These are phyloP conservation scores for Stromatinia cepivora DNA, from an alignment of 2,329 filamentous ascomycete species.

Conservation along the genomic window DNA sequence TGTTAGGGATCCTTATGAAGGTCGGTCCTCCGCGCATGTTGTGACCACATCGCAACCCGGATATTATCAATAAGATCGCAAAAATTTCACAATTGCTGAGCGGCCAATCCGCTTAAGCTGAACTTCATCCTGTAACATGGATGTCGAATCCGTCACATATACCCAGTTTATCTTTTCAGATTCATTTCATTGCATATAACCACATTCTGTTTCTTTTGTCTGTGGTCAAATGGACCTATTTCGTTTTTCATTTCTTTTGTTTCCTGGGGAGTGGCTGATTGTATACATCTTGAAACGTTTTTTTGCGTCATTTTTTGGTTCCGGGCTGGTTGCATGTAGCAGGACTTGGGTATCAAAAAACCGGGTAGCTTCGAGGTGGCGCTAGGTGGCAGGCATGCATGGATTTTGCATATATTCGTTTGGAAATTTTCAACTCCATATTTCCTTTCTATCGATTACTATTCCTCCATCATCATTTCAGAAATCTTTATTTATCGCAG, in stretches of 20 bases:
- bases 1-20: slow-evolving; percentile 12
- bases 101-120: too few species aligned
- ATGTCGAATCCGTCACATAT: neutral
- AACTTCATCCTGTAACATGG: neutral
- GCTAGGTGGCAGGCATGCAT: slow-evolving; percentile 12
- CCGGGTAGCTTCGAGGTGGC: slow-evolving; percentile 15
- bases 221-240: neutral
- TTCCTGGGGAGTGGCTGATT: neutral
- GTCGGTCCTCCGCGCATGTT: slow-evolving; percentile 1
- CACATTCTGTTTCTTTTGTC: neutral
- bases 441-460: neutral
- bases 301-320: slow-evolving; percentile 1
- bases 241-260: neutral
- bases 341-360: slow-evolving; percentile 6
- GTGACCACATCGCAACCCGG: slow-evolving; percentile 16
- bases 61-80: neutral
- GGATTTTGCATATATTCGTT: slow-evolving; percentile 16
- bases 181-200: slow-evolving; percentile 1
- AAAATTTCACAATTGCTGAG: neutral
- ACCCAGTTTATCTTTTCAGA: neutral
- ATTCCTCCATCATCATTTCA: neutral
- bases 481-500: slow-evolving; percentile 11
- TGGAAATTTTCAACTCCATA: neutral
- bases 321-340: slow-evolving; percentile 16
- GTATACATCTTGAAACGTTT: neutral